These are phyloP conservation scores for Rhododendron williamsianum DNA, from an alignment of 148 eudicot species.

Conservation along the genomic window DNA sequence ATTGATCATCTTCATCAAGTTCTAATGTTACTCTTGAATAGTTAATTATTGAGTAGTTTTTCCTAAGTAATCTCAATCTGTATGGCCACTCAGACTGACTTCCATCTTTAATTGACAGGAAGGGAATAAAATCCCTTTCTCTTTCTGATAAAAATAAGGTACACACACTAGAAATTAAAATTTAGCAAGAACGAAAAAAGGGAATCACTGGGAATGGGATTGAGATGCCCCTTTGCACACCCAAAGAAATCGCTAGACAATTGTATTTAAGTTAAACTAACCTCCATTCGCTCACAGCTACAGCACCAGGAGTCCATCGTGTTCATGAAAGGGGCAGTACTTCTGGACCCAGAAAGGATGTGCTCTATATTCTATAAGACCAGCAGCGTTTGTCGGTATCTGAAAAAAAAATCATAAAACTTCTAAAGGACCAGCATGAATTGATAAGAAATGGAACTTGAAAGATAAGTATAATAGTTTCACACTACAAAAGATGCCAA, in stretches of 20 bases:
- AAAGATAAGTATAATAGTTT: background rate
- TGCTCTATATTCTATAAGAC: slow-evolving; percentile 92
- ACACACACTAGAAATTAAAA: background rate
- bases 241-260: background rate
- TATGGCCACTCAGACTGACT: background rate
- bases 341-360: slow-evolving; percentile 97
- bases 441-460: background rate
- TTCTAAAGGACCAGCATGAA: background rate
- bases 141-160: background rate
- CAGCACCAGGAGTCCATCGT: slow-evolving; percentile 92
- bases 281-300: slow-evolving; percentile 99
- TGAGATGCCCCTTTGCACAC: background rate
- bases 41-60: background rate
- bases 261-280: slow-evolving; percentile 16
- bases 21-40: background rate
- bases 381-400: slow-evolving; percentile 84
- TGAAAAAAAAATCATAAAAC: slow-evolving; percentile 14
- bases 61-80: background rate
- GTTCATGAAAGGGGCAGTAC: slow-evolving; percentile 92
- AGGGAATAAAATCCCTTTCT: background rate
- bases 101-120: background rate
- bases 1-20: background rate
- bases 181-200: background rate
- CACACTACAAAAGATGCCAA: background rate
- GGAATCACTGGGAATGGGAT: background rate